Base-by-base conservation (phyloP, 805 yeast genomes). In the Helenozyma rhizophorensis region DNA sequence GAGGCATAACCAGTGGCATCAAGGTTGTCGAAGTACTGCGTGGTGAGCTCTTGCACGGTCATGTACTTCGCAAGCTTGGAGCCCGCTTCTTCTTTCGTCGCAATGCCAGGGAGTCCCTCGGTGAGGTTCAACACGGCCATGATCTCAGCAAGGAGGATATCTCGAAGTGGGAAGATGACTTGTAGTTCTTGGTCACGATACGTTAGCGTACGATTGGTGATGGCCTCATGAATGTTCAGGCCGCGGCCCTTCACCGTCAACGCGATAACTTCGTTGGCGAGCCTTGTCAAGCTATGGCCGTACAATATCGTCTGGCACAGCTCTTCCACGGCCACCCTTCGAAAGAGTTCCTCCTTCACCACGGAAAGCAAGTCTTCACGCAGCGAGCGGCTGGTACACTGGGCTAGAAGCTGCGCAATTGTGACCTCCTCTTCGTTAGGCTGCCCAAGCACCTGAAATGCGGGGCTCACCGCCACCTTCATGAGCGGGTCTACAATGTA, bases 231-330 rank as follows among this genome's bases (percentile, higher is more conserved):
- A 6, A 89, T 71, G 21, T 69, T 70, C 2, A 82, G 68, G 0
- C 96, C 97, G 40, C 96, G 71, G 9, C 97, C 97, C 48, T 80
- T 84, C 4, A 87, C 88, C 0, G 95, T 81, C 34, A 84, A 58
- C 0, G 94, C 70, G 21, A 90, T 65, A n/a, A 84, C 77, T 40
- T 79, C 78, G 47, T 82, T 86, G 1, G 97, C 95, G 15, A 89
- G 53, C 25, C 79, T 70, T 1, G 95, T 83, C 94, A 86, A 84
- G 17, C 83, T 78, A 50, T 80, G 84, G 1, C 90, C 86, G 62
- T 77, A 76, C 7, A 87, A 30, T 3, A 86, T 60, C n/a, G 83
- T 69, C n/a, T 70, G 62, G 45, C 78, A 72, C 0, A 56, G 49
- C 11, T 63, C 56, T 9, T 59, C 54, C 5, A 47, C 44, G 0